Base-by-base conservation (phyloP, 2,329 filamentous ascomycete species). In the Hymenoscyphus infarciens region DNA sequence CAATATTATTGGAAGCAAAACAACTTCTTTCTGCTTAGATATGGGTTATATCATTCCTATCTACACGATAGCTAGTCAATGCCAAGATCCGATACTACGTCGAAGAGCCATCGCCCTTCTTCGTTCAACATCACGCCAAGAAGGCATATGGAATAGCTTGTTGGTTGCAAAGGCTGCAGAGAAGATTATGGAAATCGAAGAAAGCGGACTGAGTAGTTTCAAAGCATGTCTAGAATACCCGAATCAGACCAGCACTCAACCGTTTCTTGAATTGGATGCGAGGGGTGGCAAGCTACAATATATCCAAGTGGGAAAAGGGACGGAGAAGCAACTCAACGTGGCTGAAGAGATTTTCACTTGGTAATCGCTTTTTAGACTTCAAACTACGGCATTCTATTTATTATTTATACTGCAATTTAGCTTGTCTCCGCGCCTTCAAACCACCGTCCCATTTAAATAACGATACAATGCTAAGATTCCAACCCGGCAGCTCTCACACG, bases 31-130 rank as follows among this genome's bases (percentile, higher is more conserved):
- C 72, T 84, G 83, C 55, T 80, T 86, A 16, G 85, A 87, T 60
- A 75, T 87, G 25, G 86, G 85, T 27, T 83, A 89, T 61, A 79
- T 89, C 3, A 82, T 84, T 6, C 84, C 85, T 0, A 77, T 89
- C 0, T 89, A 85, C 64, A 81, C 87, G 1, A 83, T 87, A 15
- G 85, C 83, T 7, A 86, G 83, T 19, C 86, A 86, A 67, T 89
- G 86, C 68, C 81, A 84, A 7, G 82, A 87, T 63, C 79, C 81
- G 0, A 65, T 76, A 1, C 78, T 83, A 53, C 81, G 87, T 13
- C 78, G 84, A 27, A 82, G 82, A 66, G 86, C 86, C 16, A 87
- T 89, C 56, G 79, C 83, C 66, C 76, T 89, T 16, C 74, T 89
- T 56, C 77, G 79, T 57, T 83, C 81, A 67, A 84, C 82, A 66